Evolutionary conservation across 768 basidiomycete genomes (phyloP).

Genomic region (Pisolithus orientalis): DNA sequence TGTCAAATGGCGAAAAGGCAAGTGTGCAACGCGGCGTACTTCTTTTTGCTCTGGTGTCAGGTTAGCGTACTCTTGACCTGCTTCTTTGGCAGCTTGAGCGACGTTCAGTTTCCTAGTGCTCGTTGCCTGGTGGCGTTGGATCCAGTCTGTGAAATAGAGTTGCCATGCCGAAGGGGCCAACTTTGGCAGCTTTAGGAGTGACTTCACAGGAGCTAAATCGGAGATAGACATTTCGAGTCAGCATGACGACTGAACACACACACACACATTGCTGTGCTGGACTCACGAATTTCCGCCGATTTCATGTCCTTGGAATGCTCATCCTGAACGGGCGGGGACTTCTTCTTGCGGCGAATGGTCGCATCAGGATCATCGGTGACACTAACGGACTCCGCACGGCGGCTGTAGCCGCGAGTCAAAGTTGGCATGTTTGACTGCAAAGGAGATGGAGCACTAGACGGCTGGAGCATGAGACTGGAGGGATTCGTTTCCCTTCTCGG

Average conservation of each 20-base stretch:
- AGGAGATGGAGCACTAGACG: conserved; percentile 63
- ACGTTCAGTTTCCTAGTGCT: conserved; percentile 87
- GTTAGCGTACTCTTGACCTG: conserved; percentile 82
- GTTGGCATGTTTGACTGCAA: conserved; percentile 41
- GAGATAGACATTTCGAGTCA: conserved; percentile 22
- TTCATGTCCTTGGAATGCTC: conserved; percentile 34
- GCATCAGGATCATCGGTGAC: conserved; percentile 61
- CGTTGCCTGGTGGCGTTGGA: conserved; percentile 76
- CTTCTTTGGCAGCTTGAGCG: conserved; percentile 92
- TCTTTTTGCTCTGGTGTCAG: conserved; percentile 79
- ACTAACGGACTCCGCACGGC: conserved; percentile 61
- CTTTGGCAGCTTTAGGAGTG: conserved; percentile 80
- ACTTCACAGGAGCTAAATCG: conserved; percentile 59
- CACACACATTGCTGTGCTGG: conserved; percentile 23
- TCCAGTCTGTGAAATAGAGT: conserved; percentile 93
- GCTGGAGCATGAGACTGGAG: conserved; percentile 56
- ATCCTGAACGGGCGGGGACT: conserved; percentile 28
- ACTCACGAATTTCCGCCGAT: conserved; percentile 44
- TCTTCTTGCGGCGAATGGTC: conserved; percentile 62
- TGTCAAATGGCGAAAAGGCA: conserved; percentile 18
- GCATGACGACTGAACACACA: conserved; percentile 21
- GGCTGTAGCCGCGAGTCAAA: conserved; percentile 55
- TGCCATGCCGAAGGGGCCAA: conserved; percentile 95
- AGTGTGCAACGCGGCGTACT: conserved; percentile 36
- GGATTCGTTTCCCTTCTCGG: conserved; percentile 37